These are phyloP conservation scores for Geotrichum histeridarum DNA, from an alignment of 1,139 yeast species.

Conservation along the genomic window DNA sequence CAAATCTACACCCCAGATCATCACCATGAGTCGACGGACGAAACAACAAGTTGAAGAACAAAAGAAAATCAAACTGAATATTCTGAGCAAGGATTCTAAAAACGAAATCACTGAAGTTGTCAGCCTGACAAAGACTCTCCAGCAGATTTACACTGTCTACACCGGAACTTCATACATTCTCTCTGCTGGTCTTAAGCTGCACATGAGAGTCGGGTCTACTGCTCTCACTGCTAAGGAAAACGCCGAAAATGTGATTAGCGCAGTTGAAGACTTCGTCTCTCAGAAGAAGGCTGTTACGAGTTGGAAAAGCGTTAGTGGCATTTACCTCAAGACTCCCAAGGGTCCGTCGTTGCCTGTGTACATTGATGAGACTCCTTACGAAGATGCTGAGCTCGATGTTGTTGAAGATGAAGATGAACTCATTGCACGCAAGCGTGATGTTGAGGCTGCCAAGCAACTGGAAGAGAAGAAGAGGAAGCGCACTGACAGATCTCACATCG, in stretches of 20 bases:
- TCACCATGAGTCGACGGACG: constrained; percentile 15
- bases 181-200: constrained; percentile 69
- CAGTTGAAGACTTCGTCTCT: constrained; percentile 47
- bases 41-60: constrained; percentile 10
- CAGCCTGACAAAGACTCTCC: constrained; percentile 37
- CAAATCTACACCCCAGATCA: constrained; percentile 16
- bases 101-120: constrained; percentile 27
- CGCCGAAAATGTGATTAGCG: constrained; percentile 53
- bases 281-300: constrained; percentile 33
- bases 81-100: constrained; percentile 5
- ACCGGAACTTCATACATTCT: constrained; percentile 58
- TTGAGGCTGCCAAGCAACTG: constrained; percentile 29
- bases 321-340: constrained; percentile 60
- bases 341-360: constrained; percentile 86
- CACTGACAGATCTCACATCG: constrained; percentile 52
- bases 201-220: constrained; percentile 60
- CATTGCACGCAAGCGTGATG: constrained; percentile 29
- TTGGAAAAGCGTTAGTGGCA: constrained; percentile 50
- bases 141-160: constrained; percentile 56
- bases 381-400: constrained; percentile 40
- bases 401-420: constrained; percentile 31
- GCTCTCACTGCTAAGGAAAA: constrained; percentile 40
- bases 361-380: constrained; percentile 56
- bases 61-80: constrained; percentile 22
- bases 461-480: constrained; percentile 37